Conservation (phyloP, 352 stramenopile species). For the Phytopythium oedochilum region DNA sequence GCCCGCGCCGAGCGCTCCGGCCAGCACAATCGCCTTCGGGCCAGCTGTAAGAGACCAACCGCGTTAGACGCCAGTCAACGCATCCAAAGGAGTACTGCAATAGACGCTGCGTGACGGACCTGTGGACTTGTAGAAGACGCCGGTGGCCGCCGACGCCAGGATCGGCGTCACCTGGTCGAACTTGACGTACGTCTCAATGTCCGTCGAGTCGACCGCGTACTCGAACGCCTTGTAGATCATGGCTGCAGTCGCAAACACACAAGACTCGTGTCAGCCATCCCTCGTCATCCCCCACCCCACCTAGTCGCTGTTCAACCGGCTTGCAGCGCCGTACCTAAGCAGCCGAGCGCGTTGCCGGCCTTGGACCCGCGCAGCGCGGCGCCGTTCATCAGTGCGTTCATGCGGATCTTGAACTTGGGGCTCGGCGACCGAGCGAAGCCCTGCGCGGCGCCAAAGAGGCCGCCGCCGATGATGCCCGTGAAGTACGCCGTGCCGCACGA, state of each 20-base stretch:
- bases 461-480: slow-evolving; percentile 77
- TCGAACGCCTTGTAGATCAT: slow-evolving; percentile 88
- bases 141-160: slow-evolving; percentile 72
- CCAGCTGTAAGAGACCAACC: slow-evolving; percentile 40
- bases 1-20: slow-evolving; percentile 67
- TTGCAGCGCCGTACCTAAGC: slow-evolving; percentile 60
- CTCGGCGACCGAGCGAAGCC: slow-evolving; percentile 71
- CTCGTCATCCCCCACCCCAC: neutral
- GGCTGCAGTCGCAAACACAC: slow-evolving; percentile 25
- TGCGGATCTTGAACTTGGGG: slow-evolving; percentile 86
- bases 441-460: slow-evolving; percentile 54
- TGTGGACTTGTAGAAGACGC: slow-evolving; percentile 86
- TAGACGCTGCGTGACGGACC: slow-evolving; percentile 19
- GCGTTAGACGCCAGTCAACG: neutral
- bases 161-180: slow-evolving; percentile 84
- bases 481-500: slow-evolving; percentile 83
- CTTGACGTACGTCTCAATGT: slow-evolving; percentile 81
- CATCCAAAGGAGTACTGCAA: too few species aligned
- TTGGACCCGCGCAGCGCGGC: slow-evolving; percentile 77
- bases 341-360: slow-evolving; percentile 78
- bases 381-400: slow-evolving; percentile 88
- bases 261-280: slow-evolving; percentile 10
- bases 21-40: slow-evolving; percentile 79
- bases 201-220: slow-evolving; percentile 68
- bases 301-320: neutral